A percentile compares a stretch with the other conserved stretches of the same genome.
Conservation (phyloP, 768 basidiomycete species). For the Phylloporus sp. region DNA sequence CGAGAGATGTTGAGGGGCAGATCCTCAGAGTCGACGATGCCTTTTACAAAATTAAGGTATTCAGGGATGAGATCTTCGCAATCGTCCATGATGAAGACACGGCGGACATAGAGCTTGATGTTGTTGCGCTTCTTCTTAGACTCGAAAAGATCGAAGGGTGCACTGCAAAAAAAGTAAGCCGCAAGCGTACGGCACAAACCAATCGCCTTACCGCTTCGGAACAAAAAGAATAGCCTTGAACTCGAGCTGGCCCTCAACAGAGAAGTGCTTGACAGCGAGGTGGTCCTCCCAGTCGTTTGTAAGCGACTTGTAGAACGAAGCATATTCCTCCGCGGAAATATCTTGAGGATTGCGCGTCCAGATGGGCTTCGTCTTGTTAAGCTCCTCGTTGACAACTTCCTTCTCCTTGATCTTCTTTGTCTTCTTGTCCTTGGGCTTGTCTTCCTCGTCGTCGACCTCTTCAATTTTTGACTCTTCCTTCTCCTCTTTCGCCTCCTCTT, state of each 20-base stretch:
- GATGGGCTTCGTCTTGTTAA: constrained; percentile 99
- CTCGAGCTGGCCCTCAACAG: constrained; percentile 99
- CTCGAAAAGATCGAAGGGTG: constrained; percentile 99
- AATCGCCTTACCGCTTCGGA: constrained; percentile 78
- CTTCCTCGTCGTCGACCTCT: constrained; percentile 78
- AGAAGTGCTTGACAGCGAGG: constrained; percentile 99
- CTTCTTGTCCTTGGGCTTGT: constrained; percentile 86
- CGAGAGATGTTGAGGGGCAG: constrained; percentile 99
- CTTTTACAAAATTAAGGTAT: constrained; percentile 99
- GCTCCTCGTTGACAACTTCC: constrained; percentile 88
- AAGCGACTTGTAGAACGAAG: constrained; percentile 97
- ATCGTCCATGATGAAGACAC: constrained; percentile 99
- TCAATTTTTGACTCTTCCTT: constrained; percentile 75
- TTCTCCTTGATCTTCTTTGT: constrained; percentile 91
- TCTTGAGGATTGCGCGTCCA: constrained; percentile 99
- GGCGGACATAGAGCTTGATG: constrained; percentile 99
- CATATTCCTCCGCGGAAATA: constrained; percentile 91
- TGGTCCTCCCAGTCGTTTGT: constrained; percentile 99
- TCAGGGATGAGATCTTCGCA: constrained; percentile 99
- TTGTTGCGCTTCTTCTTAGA: constrained; percentile 99
- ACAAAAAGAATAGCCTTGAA: constrained; percentile 99
- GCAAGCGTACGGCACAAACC: not conserved
- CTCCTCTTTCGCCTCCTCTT: constrained; percentile 68
- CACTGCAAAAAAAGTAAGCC: constrained; percentile 42
- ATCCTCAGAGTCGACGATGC: constrained; percentile 99